phyloP scores from a whole-genome alignment of 2,329 filamentous ascomycete genomes.

The Sporothrix euskadiensis region DNA sequence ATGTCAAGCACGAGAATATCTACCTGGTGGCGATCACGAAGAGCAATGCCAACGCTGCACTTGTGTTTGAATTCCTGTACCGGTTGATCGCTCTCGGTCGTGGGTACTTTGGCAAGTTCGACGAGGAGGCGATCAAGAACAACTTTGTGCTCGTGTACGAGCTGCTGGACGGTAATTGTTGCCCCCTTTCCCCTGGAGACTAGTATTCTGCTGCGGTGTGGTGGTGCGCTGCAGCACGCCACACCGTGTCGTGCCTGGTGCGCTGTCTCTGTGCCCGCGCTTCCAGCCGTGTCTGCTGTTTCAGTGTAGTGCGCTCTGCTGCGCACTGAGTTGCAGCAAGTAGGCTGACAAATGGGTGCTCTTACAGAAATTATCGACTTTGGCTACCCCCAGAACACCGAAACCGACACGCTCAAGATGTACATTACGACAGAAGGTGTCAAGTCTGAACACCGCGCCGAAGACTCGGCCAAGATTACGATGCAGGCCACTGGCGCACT shows the following conservation, averaged over 20 bases:
- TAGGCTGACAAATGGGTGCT: background rate
- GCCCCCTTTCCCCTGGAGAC: background rate
- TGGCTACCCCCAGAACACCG: slow-evolving; percentile 97
- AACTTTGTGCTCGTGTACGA: slow-evolving; percentile 99
- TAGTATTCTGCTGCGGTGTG: background rate
- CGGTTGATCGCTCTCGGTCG: slow-evolving; percentile 84
- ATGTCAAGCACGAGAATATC: slow-evolving; percentile 99
- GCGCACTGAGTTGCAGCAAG: background rate
- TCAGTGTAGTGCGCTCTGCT: background rate
- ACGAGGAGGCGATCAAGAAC: slow-evolving; percentile 99
- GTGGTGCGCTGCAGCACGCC: too few relatives aligned
- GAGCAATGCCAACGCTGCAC: slow-evolving; percentile 96
- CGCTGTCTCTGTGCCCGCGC: background rate
- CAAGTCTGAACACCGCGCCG: slow-evolving; percentile 81
- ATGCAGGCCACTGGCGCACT: slow-evolving; percentile 98
- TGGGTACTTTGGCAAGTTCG: slow-evolving; percentile 98
- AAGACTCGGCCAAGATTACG: slow-evolving; percentile 96
- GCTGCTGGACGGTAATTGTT: slow-evolving; percentile 75
- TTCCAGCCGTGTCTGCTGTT: background rate
- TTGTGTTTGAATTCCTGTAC: slow-evolving; percentile 98
- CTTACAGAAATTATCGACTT: slow-evolving; percentile 91
- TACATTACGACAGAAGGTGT: slow-evolving; percentile 99
- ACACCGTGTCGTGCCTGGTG: background rate
- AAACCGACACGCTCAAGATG: slow-evolving; percentile 98
- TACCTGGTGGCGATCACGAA: slow-evolving; percentile 97